These are phyloP conservation scores for Saccharomyces hybrid DNA, from an alignment of 1,139 yeast genomes.

Conservation along the genomic window DNA sequence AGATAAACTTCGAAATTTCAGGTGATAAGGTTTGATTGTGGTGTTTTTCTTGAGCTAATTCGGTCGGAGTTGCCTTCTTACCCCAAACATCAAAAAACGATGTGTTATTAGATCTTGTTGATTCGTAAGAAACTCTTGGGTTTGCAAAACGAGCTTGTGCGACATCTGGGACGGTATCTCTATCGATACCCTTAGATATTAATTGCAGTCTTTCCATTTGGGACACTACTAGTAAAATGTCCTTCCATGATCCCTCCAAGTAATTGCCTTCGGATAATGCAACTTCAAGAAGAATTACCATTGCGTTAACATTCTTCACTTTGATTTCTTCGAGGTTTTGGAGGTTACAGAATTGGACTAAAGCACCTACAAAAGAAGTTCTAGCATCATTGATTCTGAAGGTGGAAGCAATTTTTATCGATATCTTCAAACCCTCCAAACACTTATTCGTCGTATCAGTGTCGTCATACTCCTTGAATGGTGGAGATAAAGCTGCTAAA, in stretches of 20 bases:
- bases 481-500: conserved; percentile 87
- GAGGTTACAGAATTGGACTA: conserved; percentile 78
- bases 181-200: conserved; percentile 82
- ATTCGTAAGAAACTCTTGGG: conserved; percentile 50
- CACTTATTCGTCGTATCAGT: conserved; percentile 62
- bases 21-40: conserved; percentile 44
- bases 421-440: conserved; percentile 75
- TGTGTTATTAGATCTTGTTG: conserved; percentile 35
- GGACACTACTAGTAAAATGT: conserved; percentile 70
- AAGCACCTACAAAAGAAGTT: conserved; percentile 81
- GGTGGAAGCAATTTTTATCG: conserved; percentile 76
- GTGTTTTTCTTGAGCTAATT: conserved; percentile 43
- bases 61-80: conserved; percentile 41
- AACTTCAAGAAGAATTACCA: conserved; percentile 62
- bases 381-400: conserved; percentile 81
- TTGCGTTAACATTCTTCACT: conserved; percentile 73
- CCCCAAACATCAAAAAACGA: conserved; percentile 34
- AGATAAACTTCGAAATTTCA: conserved; percentile 52
- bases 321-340: conserved; percentile 74
- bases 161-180: conserved; percentile 79
- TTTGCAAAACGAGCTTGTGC: conserved; percentile 51
- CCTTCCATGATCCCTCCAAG: conserved; percentile 74
- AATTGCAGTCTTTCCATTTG: conserved; percentile 87
- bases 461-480: conserved; percentile 84
- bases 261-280: conserved; percentile 76